Evolutionary conservation across 1,284 basidiomycete species (phyloP).

Genomic region (Trametes pubescens): DNA sequence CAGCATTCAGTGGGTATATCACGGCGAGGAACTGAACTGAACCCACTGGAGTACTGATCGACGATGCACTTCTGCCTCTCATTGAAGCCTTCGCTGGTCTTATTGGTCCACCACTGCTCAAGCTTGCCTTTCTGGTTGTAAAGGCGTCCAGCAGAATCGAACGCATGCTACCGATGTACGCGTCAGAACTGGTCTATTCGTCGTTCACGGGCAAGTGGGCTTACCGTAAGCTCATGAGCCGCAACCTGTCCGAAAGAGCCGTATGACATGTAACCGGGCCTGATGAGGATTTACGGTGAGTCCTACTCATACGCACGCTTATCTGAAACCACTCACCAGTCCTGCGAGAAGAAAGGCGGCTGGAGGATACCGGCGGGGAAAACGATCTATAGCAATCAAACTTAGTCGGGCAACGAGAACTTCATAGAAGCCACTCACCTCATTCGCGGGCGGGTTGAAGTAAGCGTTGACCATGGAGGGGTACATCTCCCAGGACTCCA

Average conservation of each 20-base stretch:
- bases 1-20: not conserved
- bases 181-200: not conserved
- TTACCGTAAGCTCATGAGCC: slow-evolving; percentile 86
- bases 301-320: too few relatives aligned
- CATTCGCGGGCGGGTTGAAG: slow-evolving; percentile 82
- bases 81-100: slow-evolving; percentile 86
- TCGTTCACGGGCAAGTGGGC: slow-evolving; percentile 29
- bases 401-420: slow-evolving; percentile 9
- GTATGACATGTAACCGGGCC: slow-evolving; percentile 90
- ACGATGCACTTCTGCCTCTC: slow-evolving; percentile 88
- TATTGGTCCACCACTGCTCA: slow-evolving; percentile 88
- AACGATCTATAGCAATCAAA: slow-evolving; percentile 71
- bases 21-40: not conserved
- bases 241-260: slow-evolving; percentile 93
- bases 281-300: slow-evolving; percentile 35
- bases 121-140: slow-evolving; percentile 86
- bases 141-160: slow-evolving; percentile 89
- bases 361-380: slow-evolving; percentile 97
- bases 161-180: slow-evolving; percentile 74
- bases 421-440: slow-evolving; percentile 51
- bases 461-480: slow-evolving; percentile 85
- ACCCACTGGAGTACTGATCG: slow-evolving; percentile 82
- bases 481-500: slow-evolving; percentile 89
- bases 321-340: slow-evolving; percentile 66
- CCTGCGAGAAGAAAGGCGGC: slow-evolving; percentile 89